Evolutionary conservation across 768 basidiomycete species (phyloP).

Genomic region (Mycena capillaripes): DNA sequence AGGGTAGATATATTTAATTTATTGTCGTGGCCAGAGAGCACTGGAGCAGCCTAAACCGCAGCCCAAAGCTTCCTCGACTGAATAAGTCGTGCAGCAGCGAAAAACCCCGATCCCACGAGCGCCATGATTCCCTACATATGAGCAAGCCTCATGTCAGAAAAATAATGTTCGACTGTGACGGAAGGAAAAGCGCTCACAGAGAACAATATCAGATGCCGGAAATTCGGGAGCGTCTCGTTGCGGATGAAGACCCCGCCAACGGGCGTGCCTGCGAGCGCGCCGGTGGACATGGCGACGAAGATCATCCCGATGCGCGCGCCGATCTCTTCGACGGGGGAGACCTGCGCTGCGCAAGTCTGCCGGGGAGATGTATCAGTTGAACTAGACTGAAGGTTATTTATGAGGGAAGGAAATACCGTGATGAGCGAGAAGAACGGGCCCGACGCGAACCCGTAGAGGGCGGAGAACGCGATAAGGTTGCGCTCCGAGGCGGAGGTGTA

Average conservation of each 20-base stretch:
- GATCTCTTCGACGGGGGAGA: conserved; percentile 42
- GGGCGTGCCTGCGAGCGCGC: conserved; percentile 43
- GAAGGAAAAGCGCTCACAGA: conserved; percentile 33
- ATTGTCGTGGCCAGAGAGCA: too few species aligned
- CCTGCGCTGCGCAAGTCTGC: conserved; percentile 40
- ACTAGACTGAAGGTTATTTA: too few species aligned
- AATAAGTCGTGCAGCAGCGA: conserved; percentile 19
- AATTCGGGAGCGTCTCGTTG: conserved; percentile 32
- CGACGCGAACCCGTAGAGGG: conserved; percentile 42
- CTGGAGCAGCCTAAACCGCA: too few species aligned
- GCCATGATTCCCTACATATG: conserved; percentile 22
- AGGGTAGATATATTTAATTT: too few species aligned
- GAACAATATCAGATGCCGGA: conserved; percentile 42
- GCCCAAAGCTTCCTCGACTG: conserved; percentile 8
- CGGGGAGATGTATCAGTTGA: not conserved
- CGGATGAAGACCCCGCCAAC: conserved; percentile 42
- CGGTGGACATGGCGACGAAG: conserved; percentile 41
- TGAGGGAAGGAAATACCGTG: conserved; percentile 31
- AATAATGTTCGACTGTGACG: not conserved
- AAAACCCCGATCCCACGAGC: conserved; percentile 25
- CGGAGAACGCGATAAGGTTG: conserved; percentile 41
- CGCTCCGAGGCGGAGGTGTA: conserved; percentile 38
- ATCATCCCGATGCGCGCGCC: conserved; percentile 44
- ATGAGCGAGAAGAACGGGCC: conserved; percentile 44
- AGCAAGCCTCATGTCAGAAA: not conserved